Conservation (phyloP, 202 grass and related monocot genomes). For the Cymbopogon flexuosus region DNA sequence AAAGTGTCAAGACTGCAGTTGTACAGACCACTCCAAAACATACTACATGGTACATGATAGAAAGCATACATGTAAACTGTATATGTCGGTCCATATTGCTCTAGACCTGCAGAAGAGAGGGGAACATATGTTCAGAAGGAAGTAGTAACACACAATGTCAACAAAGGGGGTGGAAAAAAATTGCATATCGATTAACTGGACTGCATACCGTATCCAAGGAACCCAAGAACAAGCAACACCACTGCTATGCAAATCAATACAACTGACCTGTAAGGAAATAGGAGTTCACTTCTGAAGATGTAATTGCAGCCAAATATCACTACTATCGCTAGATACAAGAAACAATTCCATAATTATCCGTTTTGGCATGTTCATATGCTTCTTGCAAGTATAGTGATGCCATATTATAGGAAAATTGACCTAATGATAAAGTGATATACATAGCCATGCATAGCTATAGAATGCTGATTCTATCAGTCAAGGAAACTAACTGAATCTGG, state of each 20-base stretch:
- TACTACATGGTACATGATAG: not conserved
- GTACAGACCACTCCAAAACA: not conserved
- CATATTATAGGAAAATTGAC: slow-evolving; percentile 1
- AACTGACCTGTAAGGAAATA: slow-evolving; percentile 53
- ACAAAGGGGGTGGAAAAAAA: not conserved
- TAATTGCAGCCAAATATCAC: slow-evolving; percentile 27
- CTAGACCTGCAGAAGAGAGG: slow-evolving; percentile 48
- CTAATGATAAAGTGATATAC: not conserved
- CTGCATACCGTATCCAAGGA: slow-evolving; percentile 79
- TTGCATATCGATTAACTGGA: not conserved
- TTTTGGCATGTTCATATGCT: not conserved
- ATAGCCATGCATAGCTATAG: not conserved
- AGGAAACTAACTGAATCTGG: not conserved
- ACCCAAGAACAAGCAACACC: slow-evolving; percentile 66
- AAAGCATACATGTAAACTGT: slow-evolving; percentile 71
- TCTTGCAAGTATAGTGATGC: not conserved
- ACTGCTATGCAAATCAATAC: slow-evolving; percentile 67
- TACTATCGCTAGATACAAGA: not conserved
- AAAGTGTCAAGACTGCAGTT: slow-evolving; percentile 24
- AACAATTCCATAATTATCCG: not conserved
- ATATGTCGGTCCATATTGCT: slow-evolving; percentile 57
- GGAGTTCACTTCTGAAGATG: slow-evolving; percentile 2
- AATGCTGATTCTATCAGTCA: not conserved
- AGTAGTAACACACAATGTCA: not conserved
- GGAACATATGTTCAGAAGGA: not conserved